phyloP scores from a whole-genome alignment of 495 filamentous ascomycete species.

The Neurospora sp. region DNA sequence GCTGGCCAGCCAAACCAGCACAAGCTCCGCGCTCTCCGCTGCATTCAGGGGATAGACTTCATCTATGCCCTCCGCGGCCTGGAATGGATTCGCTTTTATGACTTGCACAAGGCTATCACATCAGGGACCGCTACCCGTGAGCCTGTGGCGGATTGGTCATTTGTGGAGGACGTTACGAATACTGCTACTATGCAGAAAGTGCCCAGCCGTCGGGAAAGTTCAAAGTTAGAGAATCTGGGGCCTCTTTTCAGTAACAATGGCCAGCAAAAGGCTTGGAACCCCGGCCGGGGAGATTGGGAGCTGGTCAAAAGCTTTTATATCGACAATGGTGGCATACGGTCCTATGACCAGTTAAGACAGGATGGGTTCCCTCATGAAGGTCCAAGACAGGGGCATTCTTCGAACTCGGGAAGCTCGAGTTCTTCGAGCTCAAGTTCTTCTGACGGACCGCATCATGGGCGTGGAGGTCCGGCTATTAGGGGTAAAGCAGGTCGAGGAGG shows the following conservation, averaged over 20 bases:
- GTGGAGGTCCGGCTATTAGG: neutral
- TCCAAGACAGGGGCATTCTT: neutral
- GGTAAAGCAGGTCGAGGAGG: no score
- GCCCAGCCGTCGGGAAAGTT: neutral
- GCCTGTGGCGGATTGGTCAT: conserved; percentile 22
- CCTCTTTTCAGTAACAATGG: conserved; percentile 1
- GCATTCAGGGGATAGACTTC: conserved; percentile 29
- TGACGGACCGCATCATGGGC: neutral
- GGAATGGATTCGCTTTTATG: conserved; percentile 24
- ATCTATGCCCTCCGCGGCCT: conserved; percentile 29
- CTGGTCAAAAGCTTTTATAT: conserved; percentile 18
- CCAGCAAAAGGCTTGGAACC: conserved; percentile 9
- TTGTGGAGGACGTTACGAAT: conserved; percentile 24
- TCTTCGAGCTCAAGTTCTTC: neutral
- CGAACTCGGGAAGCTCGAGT: neutral
- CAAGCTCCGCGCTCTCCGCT: conserved; percentile 19
- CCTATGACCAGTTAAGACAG: conserved; percentile 11
- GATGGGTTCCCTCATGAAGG: conserved; percentile 4
- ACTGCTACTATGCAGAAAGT: conserved; percentile 9
- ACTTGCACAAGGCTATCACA: conserved; percentile 6
- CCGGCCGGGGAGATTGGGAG: conserved; percentile 8
- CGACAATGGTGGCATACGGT: conserved; percentile 4
- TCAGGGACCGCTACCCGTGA: neutral
- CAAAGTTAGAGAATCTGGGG: conserved; percentile 18
- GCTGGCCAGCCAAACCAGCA: conserved; percentile 24